These are phyloP conservation scores for Cladosporium sp. DNA, from an alignment of 2,329 filamentous ascomycete species.

Conservation along the genomic window DNA sequence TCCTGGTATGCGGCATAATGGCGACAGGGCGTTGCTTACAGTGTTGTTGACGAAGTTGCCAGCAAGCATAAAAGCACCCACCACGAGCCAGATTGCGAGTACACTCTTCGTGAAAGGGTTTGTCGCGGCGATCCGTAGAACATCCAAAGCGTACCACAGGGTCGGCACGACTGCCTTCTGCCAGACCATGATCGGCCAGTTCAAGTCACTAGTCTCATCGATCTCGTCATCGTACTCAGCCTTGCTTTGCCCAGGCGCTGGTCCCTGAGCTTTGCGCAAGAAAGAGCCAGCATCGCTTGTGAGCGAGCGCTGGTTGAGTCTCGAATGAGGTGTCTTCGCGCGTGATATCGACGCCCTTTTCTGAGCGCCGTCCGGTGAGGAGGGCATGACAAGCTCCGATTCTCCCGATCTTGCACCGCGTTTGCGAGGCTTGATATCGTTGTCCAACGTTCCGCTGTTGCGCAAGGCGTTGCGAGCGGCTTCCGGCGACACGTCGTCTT, in stretches of 20 bases:
- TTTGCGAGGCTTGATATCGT: slow-evolving; percentile 14
- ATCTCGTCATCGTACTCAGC: slow-evolving; percentile 27
- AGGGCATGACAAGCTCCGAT: slow-evolving; percentile 48
- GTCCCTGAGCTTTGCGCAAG: slow-evolving; percentile 20
- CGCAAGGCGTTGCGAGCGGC: slow-evolving; percentile 16
- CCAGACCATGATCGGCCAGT: slow-evolving; percentile 32
- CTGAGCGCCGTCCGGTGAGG: slow-evolving; percentile 30
- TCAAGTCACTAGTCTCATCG: slow-evolving; percentile 27
- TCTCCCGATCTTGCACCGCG: slow-evolving; percentile 5
- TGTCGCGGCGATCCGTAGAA: slow-evolving; percentile 60
- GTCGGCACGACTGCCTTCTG: slow-evolving; percentile 37
- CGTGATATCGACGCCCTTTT: slow-evolving; percentile 23
- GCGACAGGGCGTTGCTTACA: slow-evolving; percentile 62
- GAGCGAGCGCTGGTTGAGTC: slow-evolving; percentile 32
- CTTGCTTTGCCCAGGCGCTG: slow-evolving; percentile 24
- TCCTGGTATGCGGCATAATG: slow-evolving; percentile 70
- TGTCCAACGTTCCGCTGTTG: slow-evolving; percentile 20
- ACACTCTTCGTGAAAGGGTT: slow-evolving; percentile 63
- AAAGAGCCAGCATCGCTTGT: slow-evolving; percentile 34
- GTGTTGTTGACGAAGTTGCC: slow-evolving; percentile 64
- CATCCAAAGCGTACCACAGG: slow-evolving; percentile 53
- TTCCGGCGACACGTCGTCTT: slow-evolving; percentile 9
- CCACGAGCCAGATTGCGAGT: slow-evolving; percentile 61
- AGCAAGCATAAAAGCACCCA: slow-evolving; percentile 59
- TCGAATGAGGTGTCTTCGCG: slow-evolving; percentile 30